Base-by-base conservation (phyloP, 306 rosid species). In the Vigna angularis region DNA sequence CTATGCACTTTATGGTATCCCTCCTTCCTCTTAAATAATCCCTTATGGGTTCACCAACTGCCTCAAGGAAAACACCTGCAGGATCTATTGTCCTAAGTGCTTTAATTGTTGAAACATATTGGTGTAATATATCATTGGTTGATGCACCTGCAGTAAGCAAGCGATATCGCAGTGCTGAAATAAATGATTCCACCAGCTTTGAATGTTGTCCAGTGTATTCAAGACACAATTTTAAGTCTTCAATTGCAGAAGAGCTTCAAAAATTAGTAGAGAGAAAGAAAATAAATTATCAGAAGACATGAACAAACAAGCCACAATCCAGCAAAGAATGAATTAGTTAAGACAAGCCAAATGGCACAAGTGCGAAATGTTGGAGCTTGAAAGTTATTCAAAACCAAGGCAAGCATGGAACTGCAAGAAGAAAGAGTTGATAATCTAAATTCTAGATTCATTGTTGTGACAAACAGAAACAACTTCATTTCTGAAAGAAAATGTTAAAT, bases 101-200 rank as follows among this genome's bases (percentile, higher is more conserved):
- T 81, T 90, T 94, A 47, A 92, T 92, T 13, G 98, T 92, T 3
- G 98, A 94, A 85, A 94, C 98, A 86, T 92, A 94, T 83, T 94
- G 98, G 86, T 94, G 98, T 84, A 94, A 76, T 84, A 94, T 94
- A 84, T 94, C 98, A 88, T 92, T 94, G 51, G 98, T 94, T 78
- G 98, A 92, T 67, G 98, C 98, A 22, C 98, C 97, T 36, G 98
- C 98, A 78, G 97, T 94, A n/a, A 94, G 97, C 77, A 94, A 83
- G 77, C 97, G 97, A 84, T 88, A 94, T 67, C 90, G 97, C 57
- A 94, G 87, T 10, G 98, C 90, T 50, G 97, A 89, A 85, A 94
- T 92, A 79, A 94, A 94, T 69, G 98, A 94, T 79, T 94, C 98
- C 78, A 94, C 97, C 83, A 94, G 90, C 88, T 94, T 94, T 44